A percentile compares a stretch with the other conserved stretches of the same genome.
phyloP scores from a whole-genome alignment of 352 stramenopile species.

The Thraustochytrium striatum region DNA sequence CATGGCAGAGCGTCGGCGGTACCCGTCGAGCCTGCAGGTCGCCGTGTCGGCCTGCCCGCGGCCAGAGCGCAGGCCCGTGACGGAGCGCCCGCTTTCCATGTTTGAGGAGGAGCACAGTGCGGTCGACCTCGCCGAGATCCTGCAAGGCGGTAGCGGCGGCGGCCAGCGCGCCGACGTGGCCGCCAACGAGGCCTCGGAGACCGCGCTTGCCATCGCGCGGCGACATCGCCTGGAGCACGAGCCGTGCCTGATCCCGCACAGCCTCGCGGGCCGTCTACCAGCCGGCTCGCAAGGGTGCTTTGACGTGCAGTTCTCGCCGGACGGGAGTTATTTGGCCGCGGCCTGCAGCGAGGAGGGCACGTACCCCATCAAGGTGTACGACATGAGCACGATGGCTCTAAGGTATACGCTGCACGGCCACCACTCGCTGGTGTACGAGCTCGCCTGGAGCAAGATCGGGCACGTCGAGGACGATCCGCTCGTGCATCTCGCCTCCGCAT shows the following conservation, averaged over 20 bases:
- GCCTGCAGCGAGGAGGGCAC: slow-evolving; percentile 1
- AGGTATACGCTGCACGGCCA: slow-evolving; percentile 14
- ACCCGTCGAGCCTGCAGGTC: background rate
- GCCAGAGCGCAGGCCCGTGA: background rate
- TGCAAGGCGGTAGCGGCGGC: background rate
- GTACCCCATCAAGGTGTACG: slow-evolving; percentile 13
- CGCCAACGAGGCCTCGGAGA: background rate
- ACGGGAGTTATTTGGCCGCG: slow-evolving; percentile 8
- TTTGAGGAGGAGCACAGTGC: slow-evolving; percentile 3
- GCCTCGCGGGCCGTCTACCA: slow-evolving; percentile 4
- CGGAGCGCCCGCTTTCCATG: background rate
- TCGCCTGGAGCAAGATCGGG: slow-evolving; percentile 30
- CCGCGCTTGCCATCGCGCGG: background rate
- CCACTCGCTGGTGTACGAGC: slow-evolving; percentile 27
- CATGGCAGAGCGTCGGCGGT: background rate
- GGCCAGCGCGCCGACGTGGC: background rate
- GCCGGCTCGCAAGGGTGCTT: slow-evolving; percentile 19
- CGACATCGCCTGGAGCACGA: slow-evolving; percentile 36
- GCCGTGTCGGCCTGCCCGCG: background rate
- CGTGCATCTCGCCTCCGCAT: slow-evolving; percentile 19
- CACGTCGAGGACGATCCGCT: slow-evolving; percentile 17
- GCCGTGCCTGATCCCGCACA: slow-evolving; percentile 23
- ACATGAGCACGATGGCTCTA: background rate
- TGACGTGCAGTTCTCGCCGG: slow-evolving; percentile 28
- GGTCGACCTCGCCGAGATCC: background rate